Base-by-base conservation (phyloP, 192 early-diverging fungal species). In the Backusella macrospora region DNA sequence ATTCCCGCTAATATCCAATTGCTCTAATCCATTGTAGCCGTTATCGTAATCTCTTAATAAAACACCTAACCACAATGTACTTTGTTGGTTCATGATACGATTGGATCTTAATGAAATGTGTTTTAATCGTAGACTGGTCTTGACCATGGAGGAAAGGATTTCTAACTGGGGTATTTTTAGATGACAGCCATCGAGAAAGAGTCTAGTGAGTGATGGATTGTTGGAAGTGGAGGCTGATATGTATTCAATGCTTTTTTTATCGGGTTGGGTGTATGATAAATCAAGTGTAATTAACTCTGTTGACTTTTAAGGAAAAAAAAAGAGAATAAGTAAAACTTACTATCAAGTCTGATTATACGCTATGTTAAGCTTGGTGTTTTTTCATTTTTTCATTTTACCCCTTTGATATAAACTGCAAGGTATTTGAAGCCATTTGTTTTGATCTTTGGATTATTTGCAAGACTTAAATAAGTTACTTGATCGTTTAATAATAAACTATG, bases 381-480 rank as follows among this genome's bases (percentile, higher is more conserved):
- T 59, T 59, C 4, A 12, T 59, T 12, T 1, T 26, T 59, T 69
- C n/a, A n/a, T n/a, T 71, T 70, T 82, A 82, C 87, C 73, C 88
- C 91, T 71, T 90, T 92, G 23, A 93, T 86, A 67, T 89, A 91
- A 2, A 92, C 85, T 0, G 92, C 83, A 65, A 93, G 76, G 75
- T 92, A 94, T 64, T 90, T 90, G 71, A 93, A 84, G 44, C 93
- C 93, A 46, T 85, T 84, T n/a, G 85, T 81, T n/a, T 85, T 90
- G 43, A 95, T 78, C 34, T 86, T 86, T 64, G 82, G 77, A 72
- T 95, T 95, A 77, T 91, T 83, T 23, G 89, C 83, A 23, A 95
- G 76, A 73, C 85, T 90, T 62, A 95, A 82, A 43, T 89, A 80
- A 21, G 85, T 83, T 45, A 94, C 73, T 18, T 81, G 83, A 79